Base-by-base conservation (phyloP, 305 asterid genomes). In the Salvia sclarea region DNA sequence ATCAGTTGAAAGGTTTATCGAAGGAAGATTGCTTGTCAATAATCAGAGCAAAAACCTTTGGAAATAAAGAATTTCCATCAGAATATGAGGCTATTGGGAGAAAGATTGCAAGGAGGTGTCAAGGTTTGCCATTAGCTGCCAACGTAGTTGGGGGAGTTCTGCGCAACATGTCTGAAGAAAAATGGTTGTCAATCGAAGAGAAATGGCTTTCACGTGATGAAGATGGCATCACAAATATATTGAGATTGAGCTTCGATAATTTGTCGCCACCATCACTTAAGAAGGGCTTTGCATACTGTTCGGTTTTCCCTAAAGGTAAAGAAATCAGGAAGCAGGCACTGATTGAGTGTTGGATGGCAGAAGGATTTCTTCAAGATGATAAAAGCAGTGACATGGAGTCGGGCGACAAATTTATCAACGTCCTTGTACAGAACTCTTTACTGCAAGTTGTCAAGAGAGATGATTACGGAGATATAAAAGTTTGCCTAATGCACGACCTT, bases 251-350 rank as follows among this genome's bases (percentile, higher is more conserved):
- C 52, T 81, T 71, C 31, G 79, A 75, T 55, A 49, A 44, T 61
- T 61, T 81, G 75, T 68, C 74, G 13, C 35, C 73, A 2, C 47
- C 56, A n/a, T 14, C 47, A 9, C 54, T 78, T 0, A 70, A 81
- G 10, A 78, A 75, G 49, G 74, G 82, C 13, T 77, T 80, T 28
- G 82, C 80, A 6, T 77, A 63, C 14, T 77, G 75, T 50, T 76
- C 82, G 0, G 21, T 82, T 5, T 80, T 77, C 12, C 48, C 44
- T 0, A 72, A 64, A 30, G 81, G 80, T 22, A 6, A 0, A 3
- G 0, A 4, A 3, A 56, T 80, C 1, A n/a, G 8, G 1, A 68
- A 18, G 66, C 65, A 75, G 14, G 3, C 49, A n/a, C 2, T 83
- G 13, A 54, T 83, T 17, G 66, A 78, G 25, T 49, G 47, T 3